phyloP scores from a whole-genome alignment of 768 basidiomycete species.

The Infundibulicybe gibba region DNA sequence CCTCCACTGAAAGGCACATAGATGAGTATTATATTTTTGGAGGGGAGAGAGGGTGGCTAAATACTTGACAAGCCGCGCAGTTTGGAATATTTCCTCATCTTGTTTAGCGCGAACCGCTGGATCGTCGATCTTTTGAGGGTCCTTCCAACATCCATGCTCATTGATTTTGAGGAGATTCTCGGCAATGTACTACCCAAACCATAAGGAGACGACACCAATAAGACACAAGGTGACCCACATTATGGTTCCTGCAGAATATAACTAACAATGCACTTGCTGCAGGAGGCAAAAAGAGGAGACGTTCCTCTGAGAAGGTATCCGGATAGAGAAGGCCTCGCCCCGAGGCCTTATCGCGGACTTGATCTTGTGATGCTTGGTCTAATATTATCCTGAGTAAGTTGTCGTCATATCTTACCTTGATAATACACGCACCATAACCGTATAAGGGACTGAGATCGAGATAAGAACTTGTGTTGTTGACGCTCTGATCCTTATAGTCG shows the following conservation, averaged over 20 bases:
- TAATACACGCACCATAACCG: slow-evolving; percentile 27
- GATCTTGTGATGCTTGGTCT: slow-evolving; percentile 20
- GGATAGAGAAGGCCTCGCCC: slow-evolving; percentile 51
- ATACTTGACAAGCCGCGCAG: slow-evolving; percentile 49
- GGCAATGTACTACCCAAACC: slow-evolving; percentile 45
- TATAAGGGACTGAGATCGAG: slow-evolving; percentile 51
- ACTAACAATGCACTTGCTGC: slow-evolving; percentile 50
- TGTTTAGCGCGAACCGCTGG: slow-evolving; percentile 22
- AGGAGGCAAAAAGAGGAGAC: slow-evolving; percentile 51
- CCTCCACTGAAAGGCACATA: slow-evolving; percentile 31
- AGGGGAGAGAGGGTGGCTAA: slow-evolving; percentile 5
- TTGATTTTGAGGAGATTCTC: slow-evolving; percentile 50
- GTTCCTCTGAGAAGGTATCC: slow-evolving; percentile 51
- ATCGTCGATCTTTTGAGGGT: slow-evolving; percentile 33
- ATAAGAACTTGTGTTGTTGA: slow-evolving; percentile 46
- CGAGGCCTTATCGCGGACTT: slow-evolving; percentile 39
- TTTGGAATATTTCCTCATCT: slow-evolving; percentile 59
- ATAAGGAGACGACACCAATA: neutral
- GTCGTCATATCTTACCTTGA: neutral
- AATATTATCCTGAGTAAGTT: neutral
- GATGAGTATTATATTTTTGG: neutral
- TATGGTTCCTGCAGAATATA: slow-evolving; percentile 58
- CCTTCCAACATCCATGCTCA: slow-evolving; percentile 42
- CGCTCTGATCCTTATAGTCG: slow-evolving; percentile 23
- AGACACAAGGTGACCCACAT: slow-evolving; percentile 28